A percentile compares a stretch with the other conserved stretches of the same genome.
Conservation (phyloP, 202 grass and related monocot species). For the Dendrocalamus latiflorus region DNA sequence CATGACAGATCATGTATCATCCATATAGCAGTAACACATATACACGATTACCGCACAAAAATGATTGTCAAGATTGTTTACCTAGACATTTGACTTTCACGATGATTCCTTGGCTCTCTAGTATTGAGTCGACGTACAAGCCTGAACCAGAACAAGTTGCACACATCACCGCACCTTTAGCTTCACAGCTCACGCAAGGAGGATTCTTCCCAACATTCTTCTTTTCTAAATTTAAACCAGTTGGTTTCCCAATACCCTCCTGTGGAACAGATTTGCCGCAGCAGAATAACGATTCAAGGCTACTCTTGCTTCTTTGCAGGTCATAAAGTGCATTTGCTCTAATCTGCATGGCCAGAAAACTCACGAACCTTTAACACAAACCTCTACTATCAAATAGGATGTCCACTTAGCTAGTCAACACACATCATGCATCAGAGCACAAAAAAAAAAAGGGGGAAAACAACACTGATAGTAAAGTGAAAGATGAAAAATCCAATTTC, state of each 20-base stretch:
- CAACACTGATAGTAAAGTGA: not conserved
- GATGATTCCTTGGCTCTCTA: conserved; percentile 96
- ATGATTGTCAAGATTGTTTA: conserved; percentile 17
- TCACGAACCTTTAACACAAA: not conserved
- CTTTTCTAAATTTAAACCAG: conserved; percentile 63
- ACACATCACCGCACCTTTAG: conserved; percentile 74
- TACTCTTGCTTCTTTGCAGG: conserved; percentile 67
- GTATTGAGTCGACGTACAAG: conserved; percentile 83
- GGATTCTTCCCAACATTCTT: conserved; percentile 59
- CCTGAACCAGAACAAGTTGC: conserved; percentile 75
- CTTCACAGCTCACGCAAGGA: conserved; percentile 61
- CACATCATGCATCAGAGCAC: not conserved
- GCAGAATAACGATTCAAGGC: conserved; percentile 70
- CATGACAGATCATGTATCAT: not conserved
- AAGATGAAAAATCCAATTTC: not conserved
- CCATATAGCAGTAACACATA: not conserved
- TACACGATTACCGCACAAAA: not conserved
- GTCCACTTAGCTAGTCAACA: not conserved
- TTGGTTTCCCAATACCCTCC: conserved; percentile 64
- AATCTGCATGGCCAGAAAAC: conserved; percentile 42
- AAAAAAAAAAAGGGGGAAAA: not conserved
- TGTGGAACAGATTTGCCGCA: conserved; percentile 77
- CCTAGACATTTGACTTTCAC: conserved; percentile 92
- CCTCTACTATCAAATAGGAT: not conserved
- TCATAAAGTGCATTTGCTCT: conserved; percentile 47